phyloP scores from a whole-genome alignment of 805 yeast species.

The Nakazawaea anatomiae region DNA sequence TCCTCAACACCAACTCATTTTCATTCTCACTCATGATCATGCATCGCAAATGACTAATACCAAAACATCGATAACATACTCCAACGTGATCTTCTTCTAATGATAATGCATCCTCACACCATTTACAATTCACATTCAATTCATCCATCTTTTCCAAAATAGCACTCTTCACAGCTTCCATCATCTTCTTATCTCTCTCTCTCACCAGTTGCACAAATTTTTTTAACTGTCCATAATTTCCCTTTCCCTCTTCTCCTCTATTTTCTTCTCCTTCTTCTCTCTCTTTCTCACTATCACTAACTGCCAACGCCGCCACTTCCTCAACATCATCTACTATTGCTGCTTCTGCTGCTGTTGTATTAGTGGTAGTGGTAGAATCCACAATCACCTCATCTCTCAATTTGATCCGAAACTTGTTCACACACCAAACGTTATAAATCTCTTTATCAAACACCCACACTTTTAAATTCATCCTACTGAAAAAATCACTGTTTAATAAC shows the following conservation, averaged over 20 bases:
- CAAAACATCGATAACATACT: not conserved
- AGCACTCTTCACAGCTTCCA: constrained; percentile 10
- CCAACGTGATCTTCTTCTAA: not conserved
- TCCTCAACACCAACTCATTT: not conserved
- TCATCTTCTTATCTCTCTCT: not conserved
- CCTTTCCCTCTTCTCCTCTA: constrained; percentile 11
- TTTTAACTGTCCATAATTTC: constrained; percentile 24
- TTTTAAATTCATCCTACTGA: constrained; percentile 36
- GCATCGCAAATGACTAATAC: not conserved
- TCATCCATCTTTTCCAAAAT: not conserved
- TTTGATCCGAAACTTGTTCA: constrained; percentile 24
- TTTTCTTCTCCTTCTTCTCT: not conserved
- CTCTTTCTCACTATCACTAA: no score
- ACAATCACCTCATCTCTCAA: constrained; percentile 18
- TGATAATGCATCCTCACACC: not conserved
- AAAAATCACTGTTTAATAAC: constrained; percentile 36
- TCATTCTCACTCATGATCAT: not conserved
- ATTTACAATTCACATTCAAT: not conserved
- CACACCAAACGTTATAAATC: constrained; percentile 27
- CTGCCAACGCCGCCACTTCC: no score
- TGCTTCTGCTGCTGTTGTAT: constrained; percentile 2
- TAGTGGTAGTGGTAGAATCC: constrained; percentile 3
- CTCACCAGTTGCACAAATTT: constrained; percentile 11
- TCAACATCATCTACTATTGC: no score
- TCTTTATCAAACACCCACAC: constrained; percentile 37